Evolutionary conservation across 1,284 basidiomycete genomes (phyloP).

Genomic region (Puccinia coronata): DNA sequence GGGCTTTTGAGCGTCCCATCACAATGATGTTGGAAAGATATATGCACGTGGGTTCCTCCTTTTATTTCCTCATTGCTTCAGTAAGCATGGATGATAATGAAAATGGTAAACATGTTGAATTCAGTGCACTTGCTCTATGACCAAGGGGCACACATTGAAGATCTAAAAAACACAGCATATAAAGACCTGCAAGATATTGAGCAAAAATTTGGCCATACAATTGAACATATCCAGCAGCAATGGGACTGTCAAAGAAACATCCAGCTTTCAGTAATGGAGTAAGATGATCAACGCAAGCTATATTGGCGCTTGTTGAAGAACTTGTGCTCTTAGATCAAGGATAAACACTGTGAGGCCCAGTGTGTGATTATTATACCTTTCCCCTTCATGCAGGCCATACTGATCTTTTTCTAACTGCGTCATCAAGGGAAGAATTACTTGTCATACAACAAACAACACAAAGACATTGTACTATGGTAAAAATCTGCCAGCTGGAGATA

Average conservation of each 20-base stretch:
- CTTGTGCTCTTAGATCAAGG: background rate
- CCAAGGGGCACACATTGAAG: background rate
- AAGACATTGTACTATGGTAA: background rate
- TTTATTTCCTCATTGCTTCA: no score
- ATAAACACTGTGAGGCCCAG: background rate
- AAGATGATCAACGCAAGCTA: background rate
- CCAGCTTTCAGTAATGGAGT: background rate
- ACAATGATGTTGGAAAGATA: constrained; percentile 6
- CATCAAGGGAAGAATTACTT: no score
- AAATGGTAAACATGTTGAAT: no score
- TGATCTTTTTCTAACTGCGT: background rate
- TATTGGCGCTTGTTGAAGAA: background rate
- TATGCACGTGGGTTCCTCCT: background rate
- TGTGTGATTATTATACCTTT: background rate
- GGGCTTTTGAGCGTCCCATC: background rate
- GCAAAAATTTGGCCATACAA: background rate
- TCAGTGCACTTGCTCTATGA: background rate
- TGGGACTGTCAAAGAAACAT: background rate
- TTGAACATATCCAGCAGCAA: background rate
- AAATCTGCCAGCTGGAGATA: background rate
- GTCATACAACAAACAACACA: background rate
- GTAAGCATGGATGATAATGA: no score
- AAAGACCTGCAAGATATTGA: background rate
- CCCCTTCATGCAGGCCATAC: no score
- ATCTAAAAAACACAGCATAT: background rate